Evolutionary conservation across 1,284 basidiomycete species (phyloP).

Genomic region (Ustilago xerochloae): DNA sequence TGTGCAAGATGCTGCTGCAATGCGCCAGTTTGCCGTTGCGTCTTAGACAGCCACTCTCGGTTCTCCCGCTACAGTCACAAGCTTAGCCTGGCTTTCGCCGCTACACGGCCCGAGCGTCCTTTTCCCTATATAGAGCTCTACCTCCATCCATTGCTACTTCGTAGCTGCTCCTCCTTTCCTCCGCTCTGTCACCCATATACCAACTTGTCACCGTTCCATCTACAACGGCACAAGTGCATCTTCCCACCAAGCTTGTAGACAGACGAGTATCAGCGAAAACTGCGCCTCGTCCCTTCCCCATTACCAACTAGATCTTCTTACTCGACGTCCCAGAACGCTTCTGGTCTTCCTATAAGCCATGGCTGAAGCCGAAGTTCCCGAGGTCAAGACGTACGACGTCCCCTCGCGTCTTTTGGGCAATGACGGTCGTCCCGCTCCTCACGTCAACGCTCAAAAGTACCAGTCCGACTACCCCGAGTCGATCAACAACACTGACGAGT

Average conservation of each 20-base stretch:
- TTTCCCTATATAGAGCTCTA: slow-evolving; percentile 23
- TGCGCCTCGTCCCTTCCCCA: not conserved
- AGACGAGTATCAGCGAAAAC: not conserved
- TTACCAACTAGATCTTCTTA: not conserved
- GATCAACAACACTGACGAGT: slow-evolving; percentile 56
- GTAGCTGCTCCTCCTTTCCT: not conserved
- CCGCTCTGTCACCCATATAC: not conserved
- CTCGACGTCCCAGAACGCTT: not conserved
- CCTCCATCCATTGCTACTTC: not conserved
- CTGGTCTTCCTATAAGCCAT: slow-evolving; percentile 6
- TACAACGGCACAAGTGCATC: slow-evolving; percentile 14
- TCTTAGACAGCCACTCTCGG: not conserved
- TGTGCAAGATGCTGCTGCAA: not conserved
- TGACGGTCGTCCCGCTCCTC: slow-evolving; percentile 55
- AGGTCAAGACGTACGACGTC: slow-evolving; percentile 51
- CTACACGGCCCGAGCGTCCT: slow-evolving; percentile 1
- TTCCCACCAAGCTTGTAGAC: not conserved
- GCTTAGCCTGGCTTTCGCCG: not conserved
- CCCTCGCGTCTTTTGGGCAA: slow-evolving; percentile 55
- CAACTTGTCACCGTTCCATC: slow-evolving; percentile 12
- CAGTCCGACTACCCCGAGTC: slow-evolving; percentile 50
- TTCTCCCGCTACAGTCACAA: not conserved
- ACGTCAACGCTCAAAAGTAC: slow-evolving; percentile 55
- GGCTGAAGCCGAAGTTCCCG: slow-evolving; percentile 48
- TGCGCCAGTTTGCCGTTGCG: not conserved